Evolutionary conservation across 176 grass and related monocot genomes (phyloP).

Genomic region (Musa troglodytarum): DNA sequence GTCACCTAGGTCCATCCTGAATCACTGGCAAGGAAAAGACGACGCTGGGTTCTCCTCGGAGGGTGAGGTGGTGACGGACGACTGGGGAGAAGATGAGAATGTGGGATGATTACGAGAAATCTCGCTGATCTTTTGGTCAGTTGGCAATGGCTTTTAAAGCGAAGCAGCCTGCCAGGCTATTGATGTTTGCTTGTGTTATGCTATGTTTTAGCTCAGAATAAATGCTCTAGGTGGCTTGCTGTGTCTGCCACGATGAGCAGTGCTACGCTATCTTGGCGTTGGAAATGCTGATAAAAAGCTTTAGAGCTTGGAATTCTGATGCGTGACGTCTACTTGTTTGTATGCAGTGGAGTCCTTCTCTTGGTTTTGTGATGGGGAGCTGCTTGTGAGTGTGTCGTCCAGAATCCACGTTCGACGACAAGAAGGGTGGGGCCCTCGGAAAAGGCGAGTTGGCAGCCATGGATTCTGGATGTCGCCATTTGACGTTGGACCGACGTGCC

Average conservation of each 20-base stretch:
- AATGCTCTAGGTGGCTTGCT: constrained; percentile 33
- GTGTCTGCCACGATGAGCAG: constrained; percentile 31
- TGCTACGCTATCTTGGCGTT: not conserved
- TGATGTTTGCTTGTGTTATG: not conserved
- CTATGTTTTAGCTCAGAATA: constrained; percentile 20
- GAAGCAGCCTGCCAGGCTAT: not conserved
- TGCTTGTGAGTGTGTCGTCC: too few relatives aligned
- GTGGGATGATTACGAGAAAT: not conserved
- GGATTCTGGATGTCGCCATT: not conserved
- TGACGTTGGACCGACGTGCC: too few relatives aligned
- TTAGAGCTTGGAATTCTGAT: not conserved
- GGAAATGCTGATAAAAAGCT: not conserved
- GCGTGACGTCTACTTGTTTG: not conserved
- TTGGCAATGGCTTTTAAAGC: not conserved
- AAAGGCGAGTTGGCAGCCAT: not conserved
- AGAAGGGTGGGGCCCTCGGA: not conserved
- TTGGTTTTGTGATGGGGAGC: too few relatives aligned
- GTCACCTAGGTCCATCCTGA: constrained; percentile 30
- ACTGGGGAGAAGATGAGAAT: constrained; percentile 15
- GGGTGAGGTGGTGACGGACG: constrained; percentile 6
- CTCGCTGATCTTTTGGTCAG: not conserved
- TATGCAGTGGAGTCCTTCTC: not conserved
- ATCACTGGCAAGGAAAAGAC: constrained; percentile 16
- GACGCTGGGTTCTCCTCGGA: constrained; percentile 4
- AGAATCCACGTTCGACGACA: not conserved